Evolutionary conservation across 2,329 filamentous ascomycete species (phyloP), one percentile per base, ranked within the genome.

Genomic region (Colletotrichum scovillei): DNA sequence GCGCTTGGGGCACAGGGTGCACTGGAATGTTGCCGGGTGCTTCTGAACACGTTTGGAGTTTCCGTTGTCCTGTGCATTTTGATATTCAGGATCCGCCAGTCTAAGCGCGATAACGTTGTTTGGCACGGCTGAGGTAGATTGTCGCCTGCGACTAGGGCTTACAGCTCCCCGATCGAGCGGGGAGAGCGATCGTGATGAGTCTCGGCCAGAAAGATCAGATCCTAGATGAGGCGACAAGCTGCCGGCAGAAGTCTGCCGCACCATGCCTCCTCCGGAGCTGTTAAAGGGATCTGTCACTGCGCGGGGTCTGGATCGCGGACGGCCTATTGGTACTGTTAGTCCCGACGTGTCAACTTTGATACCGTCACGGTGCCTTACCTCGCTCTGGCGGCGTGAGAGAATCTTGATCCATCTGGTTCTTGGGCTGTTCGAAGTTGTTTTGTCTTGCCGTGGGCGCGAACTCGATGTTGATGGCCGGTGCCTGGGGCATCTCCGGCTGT

Each of bases 21-120:
- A 99, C 80, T 98, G 95, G 84, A 98, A 99, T 0, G 95, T 99
- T 7, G 97, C 97, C 0, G 97, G 97, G 78, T 99, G 97, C 80
- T 99, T 99, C 82, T 99, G 97, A 0, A 95, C 92, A n/a, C 97
- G 92, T 81, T 97, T 97, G 6, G 91, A 85, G 52, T 87, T 88
- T 60, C 92, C 91, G 57, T 86, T 86, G 14, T 89, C 86, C 66
- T 89, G 89, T 5, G 90, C 88, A 28, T 90, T 91, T 68, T 95
- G 93, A 74, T 96, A 93, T 56, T 95, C 93, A 0, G 95, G 95
- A 81, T 98, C 95, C 12, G 95, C 96, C 19, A 98, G 89, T 74
- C 95, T 94, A 53, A 98, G 86, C n/a, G 97, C 97, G 79, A 98
- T 90, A 0, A 89, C 85, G 70, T 91, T 91, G 65, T 90, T 91